Evolutionary conservation across 768 basidiomycete species (phyloP).

Genomic region (Dioszegia hungarica): DNA sequence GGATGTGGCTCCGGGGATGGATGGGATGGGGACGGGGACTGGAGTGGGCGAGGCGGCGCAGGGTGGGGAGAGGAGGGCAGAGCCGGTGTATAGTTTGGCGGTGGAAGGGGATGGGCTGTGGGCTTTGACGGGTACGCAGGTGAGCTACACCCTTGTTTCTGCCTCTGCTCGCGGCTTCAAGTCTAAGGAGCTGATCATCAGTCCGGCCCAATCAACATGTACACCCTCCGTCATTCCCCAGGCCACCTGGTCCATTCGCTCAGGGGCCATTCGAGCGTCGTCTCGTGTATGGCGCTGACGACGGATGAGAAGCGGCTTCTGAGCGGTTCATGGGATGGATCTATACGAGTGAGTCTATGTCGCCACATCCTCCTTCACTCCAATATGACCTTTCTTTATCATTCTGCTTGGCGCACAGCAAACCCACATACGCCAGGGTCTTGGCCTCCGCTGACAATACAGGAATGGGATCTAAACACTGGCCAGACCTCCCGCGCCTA

Average conservation of each 20-base stretch:
- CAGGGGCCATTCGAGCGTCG: conserved; percentile 63
- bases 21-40: no score
- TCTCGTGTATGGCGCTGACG: conserved; percentile 76
- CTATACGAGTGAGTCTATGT: conserved; percentile 65
- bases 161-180: no score
- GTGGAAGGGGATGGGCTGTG: conserved; percentile 92
- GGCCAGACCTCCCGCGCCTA: conserved; percentile 73
- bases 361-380: neutral
- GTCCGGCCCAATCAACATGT: conserved; percentile 88
- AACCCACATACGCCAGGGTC: no score
- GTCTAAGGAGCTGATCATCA: conserved; percentile 41
- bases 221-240: conserved; percentile 86
- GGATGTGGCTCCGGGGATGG: no score
- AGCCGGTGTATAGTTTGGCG: conserved; percentile 80
- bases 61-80: conserved; percentile 17
- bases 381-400: neutral
- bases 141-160: no score
- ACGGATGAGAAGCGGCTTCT: conserved; percentile 79
- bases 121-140: conserved; percentile 81
- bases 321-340: conserved; percentile 92
- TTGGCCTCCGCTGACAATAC: conserved; percentile 1
- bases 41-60: conserved; percentile 11
- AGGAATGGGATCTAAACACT: conserved; percentile 99
- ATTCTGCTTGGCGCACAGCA: no score
- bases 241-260: conserved; percentile 70